A percentile compares a stretch with the other conserved stretches of the same genome.
Evolutionary conservation across 1,284 basidiomycete species (phyloP).

Genomic region (Hymenochaete sp.): DNA sequence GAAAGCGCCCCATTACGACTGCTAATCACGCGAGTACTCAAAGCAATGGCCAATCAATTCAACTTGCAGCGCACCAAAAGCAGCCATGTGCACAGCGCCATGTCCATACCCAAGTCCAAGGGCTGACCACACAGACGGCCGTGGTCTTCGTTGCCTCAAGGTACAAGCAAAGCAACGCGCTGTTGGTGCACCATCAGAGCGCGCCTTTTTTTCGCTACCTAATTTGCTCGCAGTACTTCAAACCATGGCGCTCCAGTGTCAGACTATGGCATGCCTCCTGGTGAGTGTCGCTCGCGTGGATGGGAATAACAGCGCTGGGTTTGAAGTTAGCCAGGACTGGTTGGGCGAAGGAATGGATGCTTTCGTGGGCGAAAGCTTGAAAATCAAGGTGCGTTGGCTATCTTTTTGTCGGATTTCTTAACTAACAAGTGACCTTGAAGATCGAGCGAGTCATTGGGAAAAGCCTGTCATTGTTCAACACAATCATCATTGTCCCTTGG

Average conservation of each 20-base stretch:
- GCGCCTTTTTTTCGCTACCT: conserved; percentile 48
- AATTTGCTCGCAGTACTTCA: conserved; percentile 52
- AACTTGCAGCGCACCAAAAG: too few relatives aligned
- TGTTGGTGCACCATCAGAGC: too few relatives aligned
- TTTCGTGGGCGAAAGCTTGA: conserved; percentile 41
- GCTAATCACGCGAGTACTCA: too few relatives aligned
- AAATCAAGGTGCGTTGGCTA: conserved; percentile 38
- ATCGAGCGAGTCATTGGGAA: conserved; percentile 43
- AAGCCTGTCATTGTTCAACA: conserved; percentile 54
- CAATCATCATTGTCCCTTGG: conserved; percentile 56
- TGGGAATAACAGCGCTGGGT: conserved; percentile 55
- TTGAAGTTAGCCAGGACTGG: conserved; percentile 43
- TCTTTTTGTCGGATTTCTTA: too few relatives aligned
- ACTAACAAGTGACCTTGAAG: too few relatives aligned
- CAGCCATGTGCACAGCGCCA: too few relatives aligned
- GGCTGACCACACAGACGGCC: too few relatives aligned
- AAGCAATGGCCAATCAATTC: too few relatives aligned
- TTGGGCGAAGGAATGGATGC: conserved; percentile 30
- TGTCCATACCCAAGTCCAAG: too few relatives aligned
- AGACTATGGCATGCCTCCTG: conserved; percentile 44
- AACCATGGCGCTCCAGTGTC: conserved; percentile 44
- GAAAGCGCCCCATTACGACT: too few relatives aligned
- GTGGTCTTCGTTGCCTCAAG: too few relatives aligned
- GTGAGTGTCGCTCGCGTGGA: conserved; percentile 65
- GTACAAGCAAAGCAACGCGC: too few relatives aligned